phyloP scores from a whole-genome alignment of 2,329 filamentous ascomycete species.

The Monilinia aucupariae region DNA sequence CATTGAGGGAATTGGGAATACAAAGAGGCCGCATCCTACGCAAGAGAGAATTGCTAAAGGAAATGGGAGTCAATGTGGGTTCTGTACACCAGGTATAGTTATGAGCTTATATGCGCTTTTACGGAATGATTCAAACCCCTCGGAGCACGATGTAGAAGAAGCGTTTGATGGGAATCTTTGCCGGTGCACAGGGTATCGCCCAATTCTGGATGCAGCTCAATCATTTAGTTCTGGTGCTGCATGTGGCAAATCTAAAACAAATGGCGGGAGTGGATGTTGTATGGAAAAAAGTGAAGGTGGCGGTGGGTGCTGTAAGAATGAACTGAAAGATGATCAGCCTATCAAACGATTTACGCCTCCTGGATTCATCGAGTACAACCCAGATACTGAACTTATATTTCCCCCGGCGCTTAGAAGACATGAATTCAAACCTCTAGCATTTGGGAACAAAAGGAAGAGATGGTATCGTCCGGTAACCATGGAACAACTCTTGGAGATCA shows the following conservation, averaged over 20 bases:
- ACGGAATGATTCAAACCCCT: slow-evolving; percentile 73
- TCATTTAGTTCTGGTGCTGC: slow-evolving; percentile 60
- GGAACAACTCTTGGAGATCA: slow-evolving; percentile 85
- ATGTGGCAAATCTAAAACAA: slow-evolving; percentile 47
- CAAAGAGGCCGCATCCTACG: slow-evolving; percentile 77
- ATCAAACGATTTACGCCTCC: slow-evolving; percentile 74
- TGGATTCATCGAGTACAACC: slow-evolving; percentile 89
- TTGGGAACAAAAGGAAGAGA: slow-evolving; percentile 89
- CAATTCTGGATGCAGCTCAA: slow-evolving; percentile 89
- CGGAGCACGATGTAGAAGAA: slow-evolving; percentile 82
- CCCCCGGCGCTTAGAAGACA: slow-evolving; percentile 80
- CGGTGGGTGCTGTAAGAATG: slow-evolving; percentile 64
- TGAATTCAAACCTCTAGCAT: slow-evolving; percentile 72
- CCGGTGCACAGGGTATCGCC: slow-evolving; percentile 87
- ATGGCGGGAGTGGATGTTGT: slow-evolving; percentile 58
- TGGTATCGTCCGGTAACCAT: slow-evolving; percentile 90
- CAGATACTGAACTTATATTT: slow-evolving; percentile 92
- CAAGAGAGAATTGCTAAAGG: slow-evolving; percentile 88
- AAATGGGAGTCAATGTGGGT: slow-evolving; percentile 87
- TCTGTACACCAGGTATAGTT: slow-evolving; percentile 95
- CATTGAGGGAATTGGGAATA: slow-evolving; percentile 89
- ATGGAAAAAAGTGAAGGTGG: slow-evolving; percentile 56
- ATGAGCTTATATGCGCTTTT: slow-evolving; percentile 95
- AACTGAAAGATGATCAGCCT: slow-evolving; percentile 44
- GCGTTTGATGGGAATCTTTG: slow-evolving; percentile 96